Base-by-base conservation (phyloP, 306 rosid genomes). In the Acacia confusa region DNA sequence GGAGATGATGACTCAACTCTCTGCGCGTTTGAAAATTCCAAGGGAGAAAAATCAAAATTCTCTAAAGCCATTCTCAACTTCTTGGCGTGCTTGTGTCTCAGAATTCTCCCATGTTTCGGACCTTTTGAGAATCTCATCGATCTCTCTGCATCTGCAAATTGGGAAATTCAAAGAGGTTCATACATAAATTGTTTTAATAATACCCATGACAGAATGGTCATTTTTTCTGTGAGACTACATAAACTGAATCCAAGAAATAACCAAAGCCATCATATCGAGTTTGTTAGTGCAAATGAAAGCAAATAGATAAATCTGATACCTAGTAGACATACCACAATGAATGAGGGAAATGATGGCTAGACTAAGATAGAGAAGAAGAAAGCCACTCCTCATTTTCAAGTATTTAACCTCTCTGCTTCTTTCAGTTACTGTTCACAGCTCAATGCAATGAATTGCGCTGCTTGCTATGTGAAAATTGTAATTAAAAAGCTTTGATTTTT, bases 1-100 rank as follows among this genome's bases (percentile, higher is more conserved):
- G 94, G 82, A 2, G 96, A 84, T 34, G 98, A 94, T 70, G 99
- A 93, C 75, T 89, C 87, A 27, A 89, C 80, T 80, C 85, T 87
- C 55, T 90, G 88, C 57, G 75, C 78, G 75, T 85, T 91, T 76
- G 94, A 71, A 41, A 88, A 78, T 67, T 63, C 87, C 30, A 83
- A 81, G 13, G 87, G 25, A 52, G 92, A 83, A 44, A 63, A 36
- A 65, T 85, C 88, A 60, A 88, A 78, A 71, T 89, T 88, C 69
- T 86, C 91, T 0, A 70, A 24, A 12, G 63, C 77, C 27, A 79
- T 77, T 66, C 88, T 84, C 83, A 95, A 71, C 84, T 89, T 86
- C 79, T 90, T 90, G 41, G 88, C 70, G 7, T 85, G 79, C 76
- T 79, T 84, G 77, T 81, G 82, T 58, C 74, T 67, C 63, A 83